These are phyloP conservation scores for Darksidea phi DNA, from an alignment of 495 filamentous ascomycete genomes.

Conservation along the genomic window DNA sequence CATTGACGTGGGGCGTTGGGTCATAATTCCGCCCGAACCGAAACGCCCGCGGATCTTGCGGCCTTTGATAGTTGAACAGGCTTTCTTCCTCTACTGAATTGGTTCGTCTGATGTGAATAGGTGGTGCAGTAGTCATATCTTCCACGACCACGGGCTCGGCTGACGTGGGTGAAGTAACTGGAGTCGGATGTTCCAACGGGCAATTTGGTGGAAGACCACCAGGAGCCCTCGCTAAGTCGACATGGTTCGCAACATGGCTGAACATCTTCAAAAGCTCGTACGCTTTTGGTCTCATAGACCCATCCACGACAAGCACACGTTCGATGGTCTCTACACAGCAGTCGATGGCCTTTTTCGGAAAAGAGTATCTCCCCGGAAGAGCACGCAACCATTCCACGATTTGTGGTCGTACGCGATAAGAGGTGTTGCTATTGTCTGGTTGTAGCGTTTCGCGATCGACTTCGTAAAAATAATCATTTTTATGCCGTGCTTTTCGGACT, in stretches of 20 bases:
- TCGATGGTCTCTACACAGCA: slow-evolving; percentile 2
- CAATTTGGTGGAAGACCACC: not conserved
- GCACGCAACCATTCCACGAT: not conserved
- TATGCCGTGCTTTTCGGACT: not conserved
- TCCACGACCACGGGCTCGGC: too few species aligned
- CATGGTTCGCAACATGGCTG: slow-evolving; percentile 1
- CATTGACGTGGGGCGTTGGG: not conserved
- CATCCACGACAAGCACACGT: not conserved
- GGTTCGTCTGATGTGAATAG: not conserved
- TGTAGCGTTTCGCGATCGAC: not conserved
- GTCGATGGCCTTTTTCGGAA: slow-evolving; percentile 1
- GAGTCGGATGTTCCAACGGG: not conserved
- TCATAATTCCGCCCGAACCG: not conserved
- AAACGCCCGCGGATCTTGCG: not conserved
- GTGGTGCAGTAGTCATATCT: too few species aligned
- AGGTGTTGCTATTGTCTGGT: not conserved
- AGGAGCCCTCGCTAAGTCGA: not conserved
- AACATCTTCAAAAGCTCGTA: not conserved
- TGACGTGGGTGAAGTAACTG: too few species aligned
- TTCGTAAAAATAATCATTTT: slow-evolving; percentile 9
- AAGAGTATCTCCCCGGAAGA: not conserved
- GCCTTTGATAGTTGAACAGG: not conserved
- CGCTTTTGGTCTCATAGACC: slow-evolving; percentile 3
- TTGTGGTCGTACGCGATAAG: slow-evolving; percentile 1
- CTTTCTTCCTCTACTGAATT: not conserved